Evolutionary conservation across 2,329 filamentous ascomycete genomes (phyloP).

Genomic region (Epichloe brachyelytri): DNA sequence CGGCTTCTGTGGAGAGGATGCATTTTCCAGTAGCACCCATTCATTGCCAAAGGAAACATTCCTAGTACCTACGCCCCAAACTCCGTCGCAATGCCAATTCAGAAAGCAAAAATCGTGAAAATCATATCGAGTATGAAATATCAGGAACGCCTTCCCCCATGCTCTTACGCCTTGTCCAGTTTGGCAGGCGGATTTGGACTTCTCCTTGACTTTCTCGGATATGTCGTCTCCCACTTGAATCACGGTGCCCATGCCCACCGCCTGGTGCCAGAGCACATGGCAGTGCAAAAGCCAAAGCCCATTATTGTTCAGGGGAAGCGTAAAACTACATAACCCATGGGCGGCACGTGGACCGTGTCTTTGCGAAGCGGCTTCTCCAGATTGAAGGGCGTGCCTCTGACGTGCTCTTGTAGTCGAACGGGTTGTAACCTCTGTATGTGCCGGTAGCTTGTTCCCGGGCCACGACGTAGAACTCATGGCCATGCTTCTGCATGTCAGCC

Average conservation of each 20-base stretch:
- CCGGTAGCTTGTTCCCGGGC: slow-evolving; percentile 3
- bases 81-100: not conserved
- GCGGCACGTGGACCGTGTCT: slow-evolving; percentile 19
- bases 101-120: not conserved
- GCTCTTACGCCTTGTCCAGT: not conserved
- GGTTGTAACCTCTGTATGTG: slow-evolving; percentile 8
- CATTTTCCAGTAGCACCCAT: too few relatives aligned
- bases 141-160: not conserved
- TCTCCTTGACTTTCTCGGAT: not conserved
- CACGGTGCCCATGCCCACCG: slow-evolving; percentile 18
- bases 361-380: slow-evolving; percentile 17
- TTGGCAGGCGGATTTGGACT: not conserved
- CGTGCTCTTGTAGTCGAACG: slow-evolving; percentile 4
- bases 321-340: slow-evolving; percentile 22
- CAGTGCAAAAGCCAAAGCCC: slow-evolving; percentile 27
- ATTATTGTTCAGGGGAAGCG: slow-evolving; percentile 22
- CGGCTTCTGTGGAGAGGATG: too few relatives aligned
- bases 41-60: not conserved
- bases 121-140: not conserved
- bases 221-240: slow-evolving; percentile 7
- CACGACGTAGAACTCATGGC: slow-evolving; percentile 9
- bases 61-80: not conserved
- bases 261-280: slow-evolving; percentile 24
- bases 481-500: slow-evolving; percentile 8
- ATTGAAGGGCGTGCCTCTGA: slow-evolving; percentile 2